Base-by-base conservation (phyloP, 1,284 basidiomycete species). In the Naganishia sp. region DNA sequence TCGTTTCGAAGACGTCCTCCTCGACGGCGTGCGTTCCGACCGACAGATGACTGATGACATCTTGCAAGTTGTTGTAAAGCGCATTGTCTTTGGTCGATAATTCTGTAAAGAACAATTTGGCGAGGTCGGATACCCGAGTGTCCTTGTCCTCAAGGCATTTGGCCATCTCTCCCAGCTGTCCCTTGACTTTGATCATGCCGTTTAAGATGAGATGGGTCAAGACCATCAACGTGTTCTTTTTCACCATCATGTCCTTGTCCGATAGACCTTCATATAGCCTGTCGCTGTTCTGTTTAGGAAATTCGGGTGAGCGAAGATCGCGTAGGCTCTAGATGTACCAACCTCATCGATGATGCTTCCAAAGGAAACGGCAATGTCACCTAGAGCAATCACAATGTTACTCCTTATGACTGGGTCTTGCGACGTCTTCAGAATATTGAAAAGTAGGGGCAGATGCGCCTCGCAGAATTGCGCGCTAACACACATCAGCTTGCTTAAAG, bases 121-220 rank as follows among this genome's bases (percentile, higher is more conserved):
- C 94, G 21, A 99, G 84, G 74, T 98, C 94, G 16, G 89, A 87
- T 68, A 99, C 90, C 11, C 94, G 83, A 65, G 84, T 84, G 70
- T 98, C 95, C n/a, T 86, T 83, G 79, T 99, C 94, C 79, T 98
- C 93, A 23, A 99, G 81, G 75, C 95, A 99, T 81, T 99, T 99
- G 42, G 95, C 96, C 94, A 99, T 97, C 83, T 98, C 96, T 42
- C 96, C 95, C 3, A 98, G 83, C 78, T 99, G 95, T 0, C 96
- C 96, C 80, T 99, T 99, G 75, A 98, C 95, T 79, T 99, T 99
- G 83, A 97, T 92, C 95, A 98, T 98, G 0, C 95, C 95, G 75
- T 98, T 98, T 69, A 98, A 81, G 75, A 99, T 99, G 69, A 99
- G 81, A 79, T 99, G 94, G 3, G 95, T 98, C 67, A 99, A 83